A percentile compares a stretch with the other conserved stretches of the same genome.
phyloP scores from a whole-genome alignment of 2,329 filamentous ascomycete genomes.

The Phialemoniopsis sp. region DNA sequence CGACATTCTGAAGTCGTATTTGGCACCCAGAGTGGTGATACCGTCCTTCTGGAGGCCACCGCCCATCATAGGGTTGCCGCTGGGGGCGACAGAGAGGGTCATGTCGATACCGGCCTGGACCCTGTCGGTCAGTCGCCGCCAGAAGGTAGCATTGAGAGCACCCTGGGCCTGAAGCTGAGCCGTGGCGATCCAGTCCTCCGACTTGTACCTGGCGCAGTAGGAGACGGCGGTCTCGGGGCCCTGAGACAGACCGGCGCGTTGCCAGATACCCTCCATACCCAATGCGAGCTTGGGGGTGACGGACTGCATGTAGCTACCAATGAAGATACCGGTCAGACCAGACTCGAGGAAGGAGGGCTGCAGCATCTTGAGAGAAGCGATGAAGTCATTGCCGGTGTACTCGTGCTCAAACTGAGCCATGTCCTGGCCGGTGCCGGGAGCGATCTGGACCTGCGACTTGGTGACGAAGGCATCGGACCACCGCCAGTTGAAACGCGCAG shows the following conservation, averaged over 20 bases:
- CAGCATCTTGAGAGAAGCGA: slow-evolving; percentile 84
- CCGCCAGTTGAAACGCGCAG: slow-evolving; percentile 88
- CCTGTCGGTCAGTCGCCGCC: slow-evolving; percentile 87
- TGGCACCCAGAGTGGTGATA: slow-evolving; percentile 85
- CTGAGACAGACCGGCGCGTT: slow-evolving; percentile 76
- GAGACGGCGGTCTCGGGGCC: slow-evolving; percentile 89
- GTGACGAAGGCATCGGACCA: slow-evolving; percentile 66
- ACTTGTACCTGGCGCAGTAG: slow-evolving; percentile 89
- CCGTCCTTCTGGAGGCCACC: slow-evolving; percentile 78
- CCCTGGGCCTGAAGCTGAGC: slow-evolving; percentile 87
- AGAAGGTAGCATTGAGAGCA: slow-evolving; percentile 86
- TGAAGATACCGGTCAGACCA: slow-evolving; percentile 88
- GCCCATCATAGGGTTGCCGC: slow-evolving; percentile 68
- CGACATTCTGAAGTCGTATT: slow-evolving; percentile 96
- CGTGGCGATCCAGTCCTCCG: slow-evolving; percentile 86
- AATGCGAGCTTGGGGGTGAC: slow-evolving; percentile 83
- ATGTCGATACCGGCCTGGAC: slow-evolving; percentile 95
- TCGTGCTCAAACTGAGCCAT: slow-evolving; percentile 95
- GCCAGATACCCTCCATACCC: slow-evolving; percentile 91
- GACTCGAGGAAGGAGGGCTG: slow-evolving; percentile 95
- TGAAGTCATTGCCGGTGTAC: slow-evolving; percentile 91
- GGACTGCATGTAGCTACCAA: slow-evolving; percentile 92
- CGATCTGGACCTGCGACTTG: slow-evolving; percentile 84
- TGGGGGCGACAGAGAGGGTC: slow-evolving; percentile 75
- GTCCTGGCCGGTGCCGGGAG: slow-evolving; percentile 71